A percentile compares a stretch with the other conserved stretches of the same genome.
These are phyloP conservation scores for Tuber melanosporum DNA, from an alignment of 495 filamentous ascomycete genomes.

Conservation along the genomic window DNA sequence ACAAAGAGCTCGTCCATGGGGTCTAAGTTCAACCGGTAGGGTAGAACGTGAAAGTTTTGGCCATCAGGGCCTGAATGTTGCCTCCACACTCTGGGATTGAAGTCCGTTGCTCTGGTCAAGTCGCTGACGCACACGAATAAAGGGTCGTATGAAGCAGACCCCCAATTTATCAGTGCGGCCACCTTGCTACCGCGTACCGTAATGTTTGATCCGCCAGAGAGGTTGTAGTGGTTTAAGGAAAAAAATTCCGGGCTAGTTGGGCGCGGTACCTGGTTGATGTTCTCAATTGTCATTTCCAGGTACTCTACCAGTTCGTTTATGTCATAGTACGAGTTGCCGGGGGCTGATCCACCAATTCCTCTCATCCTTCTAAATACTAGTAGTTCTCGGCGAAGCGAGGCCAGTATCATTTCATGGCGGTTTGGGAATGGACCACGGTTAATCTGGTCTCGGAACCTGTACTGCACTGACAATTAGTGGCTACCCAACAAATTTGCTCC, in stretches of 20 bases:
- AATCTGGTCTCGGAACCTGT: neutral
- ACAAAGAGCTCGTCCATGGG: neutral
- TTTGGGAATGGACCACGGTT: neutral
- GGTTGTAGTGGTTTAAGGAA: conserved; percentile 13
- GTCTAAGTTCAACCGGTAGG: neutral
- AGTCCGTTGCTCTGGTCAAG: neutral
- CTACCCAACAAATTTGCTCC: neutral
- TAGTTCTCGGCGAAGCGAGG: neutral
- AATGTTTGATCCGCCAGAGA: conserved; percentile 9
- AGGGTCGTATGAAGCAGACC: neutral
- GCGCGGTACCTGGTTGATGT: neutral
- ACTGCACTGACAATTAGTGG: neutral
- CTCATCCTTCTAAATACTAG: neutral
- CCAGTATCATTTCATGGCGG: neutral
- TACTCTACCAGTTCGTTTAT: neutral
- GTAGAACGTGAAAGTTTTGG: neutral
- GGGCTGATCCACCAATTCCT: fast-evolving
- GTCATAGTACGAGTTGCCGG: neutral
- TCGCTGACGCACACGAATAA: neutral
- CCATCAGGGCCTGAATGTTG: neutral
- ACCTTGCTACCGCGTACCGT: conserved; percentile 9
- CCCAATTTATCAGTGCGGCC: conserved; percentile 20
- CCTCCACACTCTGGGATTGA: neutral
- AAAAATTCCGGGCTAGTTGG: neutral
- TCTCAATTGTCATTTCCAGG: neutral